Evolutionary conservation across 768 basidiomycete genomes (phyloP).

Genomic region (Gyrodon lividus): DNA sequence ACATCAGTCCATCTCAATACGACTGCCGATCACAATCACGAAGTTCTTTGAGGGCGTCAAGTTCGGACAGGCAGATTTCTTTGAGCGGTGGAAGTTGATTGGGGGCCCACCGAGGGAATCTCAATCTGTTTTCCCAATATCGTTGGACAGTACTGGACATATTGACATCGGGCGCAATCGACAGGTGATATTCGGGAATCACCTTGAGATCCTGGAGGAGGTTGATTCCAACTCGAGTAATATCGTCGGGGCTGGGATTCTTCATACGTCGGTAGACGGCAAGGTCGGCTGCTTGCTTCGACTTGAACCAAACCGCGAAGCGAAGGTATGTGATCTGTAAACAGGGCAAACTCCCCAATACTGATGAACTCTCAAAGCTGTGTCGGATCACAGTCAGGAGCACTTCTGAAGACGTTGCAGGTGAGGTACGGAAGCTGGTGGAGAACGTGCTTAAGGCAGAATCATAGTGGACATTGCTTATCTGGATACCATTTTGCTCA

Average conservation of each 20-base stretch:
- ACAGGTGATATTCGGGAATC: conserved; percentile 75
- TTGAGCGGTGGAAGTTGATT: conserved; percentile 97
- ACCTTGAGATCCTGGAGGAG: conserved; percentile 72
- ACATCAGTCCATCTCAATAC: conserved; percentile 80
- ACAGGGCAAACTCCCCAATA: neutral
- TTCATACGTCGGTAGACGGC: conserved; percentile 87
- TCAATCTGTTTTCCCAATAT: conserved; percentile 83
- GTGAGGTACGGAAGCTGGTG: conserved; percentile 59
- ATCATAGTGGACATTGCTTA: conserved; percentile 8
- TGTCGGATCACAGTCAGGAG: conserved; percentile 93
- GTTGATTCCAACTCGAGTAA: conserved; percentile 96
- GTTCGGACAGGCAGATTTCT: conserved; percentile 82
- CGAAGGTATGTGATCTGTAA: conserved; percentile 61
- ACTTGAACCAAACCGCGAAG: conserved; percentile 92
- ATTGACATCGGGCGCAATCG: conserved; percentile 73
- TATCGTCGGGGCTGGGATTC: conserved; percentile 90
- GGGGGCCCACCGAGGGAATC: conserved; percentile 94
- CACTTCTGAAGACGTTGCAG: conserved; percentile 88
- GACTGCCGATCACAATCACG: conserved; percentile 81
- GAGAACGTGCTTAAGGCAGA: conserved; percentile 38
- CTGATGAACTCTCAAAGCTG: conserved; percentile 47
- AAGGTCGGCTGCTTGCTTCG: conserved; percentile 95
- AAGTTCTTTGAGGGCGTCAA: conserved; percentile 95
- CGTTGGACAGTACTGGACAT: conserved; percentile 61
- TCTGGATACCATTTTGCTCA: neutral